Conservation (phyloP, 2,329 filamentous ascomycete species). For the Myriosclerotinia scirpicola region DNA sequence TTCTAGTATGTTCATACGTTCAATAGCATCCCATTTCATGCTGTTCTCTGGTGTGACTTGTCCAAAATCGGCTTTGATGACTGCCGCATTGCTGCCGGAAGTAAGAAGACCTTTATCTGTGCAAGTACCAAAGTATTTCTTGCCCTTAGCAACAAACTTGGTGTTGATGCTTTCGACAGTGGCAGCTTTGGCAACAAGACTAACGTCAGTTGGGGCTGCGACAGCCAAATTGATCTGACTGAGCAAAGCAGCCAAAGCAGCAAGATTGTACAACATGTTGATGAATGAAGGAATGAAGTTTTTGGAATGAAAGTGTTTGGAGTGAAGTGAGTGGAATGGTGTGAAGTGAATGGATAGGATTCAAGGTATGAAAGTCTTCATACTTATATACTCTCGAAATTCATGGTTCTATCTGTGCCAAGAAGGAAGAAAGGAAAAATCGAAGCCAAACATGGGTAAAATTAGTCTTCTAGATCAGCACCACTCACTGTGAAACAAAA, state of each 20-base stretch:
- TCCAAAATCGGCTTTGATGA: conserved; percentile 62
- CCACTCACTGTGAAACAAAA: not conserved
- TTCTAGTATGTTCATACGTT: conserved; percentile 40
- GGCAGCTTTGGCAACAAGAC: not conserved
- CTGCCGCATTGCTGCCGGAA: conserved; percentile 49
- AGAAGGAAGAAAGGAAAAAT: conserved; percentile 10
- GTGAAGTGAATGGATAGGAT: not conserved
- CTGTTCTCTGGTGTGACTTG: conserved; percentile 67
- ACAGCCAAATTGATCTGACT: conserved; percentile 27
- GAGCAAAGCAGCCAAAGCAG: conserved; percentile 29
- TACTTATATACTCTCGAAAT: not conserved
- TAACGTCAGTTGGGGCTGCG: conserved; percentile 25
- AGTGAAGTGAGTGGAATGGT: too few species aligned
- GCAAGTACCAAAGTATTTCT: conserved; percentile 62
- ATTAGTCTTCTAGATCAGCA: not conserved
- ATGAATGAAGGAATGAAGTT: conserved; percentile 10
- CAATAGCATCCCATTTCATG: conserved; percentile 65
- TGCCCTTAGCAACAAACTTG: conserved; percentile 61
- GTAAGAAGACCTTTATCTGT: conserved; percentile 55
- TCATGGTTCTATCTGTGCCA: conserved; percentile 1
- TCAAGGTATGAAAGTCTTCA: not conserved
- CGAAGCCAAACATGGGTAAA: not conserved
- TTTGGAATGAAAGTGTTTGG: not conserved
- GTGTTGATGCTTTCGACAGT: conserved; percentile 50
- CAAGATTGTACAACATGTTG: conserved; percentile 26